Evolutionary conservation across 2,329 filamentous ascomycete species (phyloP), one percentile per base, ranked within the genome.

Genomic region (Fusarium sacchari): DNA sequence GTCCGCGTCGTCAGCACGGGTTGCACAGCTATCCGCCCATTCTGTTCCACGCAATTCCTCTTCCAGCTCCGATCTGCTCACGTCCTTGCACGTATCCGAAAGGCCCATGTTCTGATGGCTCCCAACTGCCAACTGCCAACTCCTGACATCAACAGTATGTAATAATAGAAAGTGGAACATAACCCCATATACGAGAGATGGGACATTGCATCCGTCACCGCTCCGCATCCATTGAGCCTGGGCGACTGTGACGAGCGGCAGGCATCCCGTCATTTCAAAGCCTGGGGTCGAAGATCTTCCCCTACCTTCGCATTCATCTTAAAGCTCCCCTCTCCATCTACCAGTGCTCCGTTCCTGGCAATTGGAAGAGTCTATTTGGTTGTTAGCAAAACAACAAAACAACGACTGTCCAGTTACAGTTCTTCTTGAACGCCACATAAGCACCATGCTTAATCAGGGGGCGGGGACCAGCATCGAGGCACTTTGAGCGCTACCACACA

Each of bases 191-290:
- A 49, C 46, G 62, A 59, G 63, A 71, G 69, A 71, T 71, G 65
- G 65, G 59, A 69, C 68, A 70, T 74, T 57, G 62, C 64, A 60
- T 42, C 71, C 53, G 66, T 73, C 75, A 74, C 68, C 72, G 68
- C 70, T 58, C 67, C 37, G 53, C 52, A 63, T 66, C 56, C 66
- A 44, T 61, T 56, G 60, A 67, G 55, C 67, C 71, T 76, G 49
- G 62, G 68, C 52, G 60, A 74, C 67, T 60, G 74, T 77, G 64
- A 73, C 71, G 63, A 73, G 67, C 59, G 52, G 46, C 44, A 69
- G 52, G 46, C 44, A 69, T 65, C 59, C 50, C 50, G 52, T 40
- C 34, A 64, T 61, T 42, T 52, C 44, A 42, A 43, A 70, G 60
- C 67, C 65, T 64, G 57, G 58, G 43, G 59, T 64, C 44, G 28